Percentiles rank a stretch among this genome's conserved stretches.
Evolutionary conservation across 148 eudicot genomes (phyloP).

Genomic region (Nyssa sinensis): DNA sequence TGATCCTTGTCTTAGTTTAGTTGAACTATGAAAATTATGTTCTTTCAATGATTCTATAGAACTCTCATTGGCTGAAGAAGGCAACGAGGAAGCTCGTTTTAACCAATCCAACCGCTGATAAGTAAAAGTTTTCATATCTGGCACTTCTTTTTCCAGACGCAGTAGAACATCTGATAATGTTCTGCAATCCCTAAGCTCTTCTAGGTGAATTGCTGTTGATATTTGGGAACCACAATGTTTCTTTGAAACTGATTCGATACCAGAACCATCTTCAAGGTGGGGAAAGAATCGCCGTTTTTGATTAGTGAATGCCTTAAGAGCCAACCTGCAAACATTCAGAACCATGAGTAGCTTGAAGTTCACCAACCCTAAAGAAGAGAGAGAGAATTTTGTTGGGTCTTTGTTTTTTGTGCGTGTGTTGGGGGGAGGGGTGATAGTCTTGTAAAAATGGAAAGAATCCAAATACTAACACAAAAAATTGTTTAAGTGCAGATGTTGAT

Average conservation of each 20-base stretch:
- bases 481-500: too few relatives aligned
- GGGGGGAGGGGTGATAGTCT: too few relatives aligned
- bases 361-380: neutral
- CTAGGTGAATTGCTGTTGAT: constrained; percentile 43
- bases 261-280: constrained; percentile 56
- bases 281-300: constrained; percentile 88
- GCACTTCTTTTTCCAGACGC: constrained; percentile 63
- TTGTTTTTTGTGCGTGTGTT: too few relatives aligned
- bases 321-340: constrained; percentile 53
- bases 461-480: too few relatives aligned
- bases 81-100: constrained; percentile 66
- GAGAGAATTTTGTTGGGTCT: neutral
- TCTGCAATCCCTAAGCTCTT: constrained; percentile 47
- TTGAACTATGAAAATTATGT: constrained; percentile 49
- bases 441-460: too few relatives aligned
- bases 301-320: constrained; percentile 87
- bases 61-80: constrained; percentile 51
- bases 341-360: constrained; percentile 5
- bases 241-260: constrained; percentile 46
- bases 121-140: constrained; percentile 49
- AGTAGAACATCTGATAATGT: constrained; percentile 51
- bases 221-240: constrained; percentile 52
- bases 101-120: constrained; percentile 86
- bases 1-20: constrained; percentile 47
- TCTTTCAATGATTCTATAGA: constrained; percentile 44